Percentiles rank a stretch among this genome's conserved stretches.
These are phyloP conservation scores for Chimonanthus salicifolius DNA, from an alignment of 164 flowering plant genomes.

Conservation along the genomic window DNA sequence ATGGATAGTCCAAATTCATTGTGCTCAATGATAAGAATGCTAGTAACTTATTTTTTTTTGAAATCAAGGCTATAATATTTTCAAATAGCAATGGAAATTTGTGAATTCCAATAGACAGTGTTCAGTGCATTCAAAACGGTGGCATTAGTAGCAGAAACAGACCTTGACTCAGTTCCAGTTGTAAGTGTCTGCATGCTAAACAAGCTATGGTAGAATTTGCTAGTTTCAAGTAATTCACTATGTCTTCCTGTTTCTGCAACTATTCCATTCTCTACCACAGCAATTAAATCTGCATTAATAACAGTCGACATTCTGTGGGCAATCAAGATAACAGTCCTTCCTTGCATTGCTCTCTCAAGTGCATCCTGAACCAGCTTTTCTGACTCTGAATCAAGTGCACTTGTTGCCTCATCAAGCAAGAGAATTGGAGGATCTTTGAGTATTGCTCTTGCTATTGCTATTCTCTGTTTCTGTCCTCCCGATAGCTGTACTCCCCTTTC, in stretches of 20 bases:
- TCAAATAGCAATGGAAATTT: not conserved
- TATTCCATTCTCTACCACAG: conserved; percentile 52
- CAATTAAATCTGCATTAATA: conserved; percentile 57
- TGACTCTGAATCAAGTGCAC: conserved; percentile 81
- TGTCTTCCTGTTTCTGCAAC: conserved; percentile 54
- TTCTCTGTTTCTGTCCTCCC: conserved; percentile 82
- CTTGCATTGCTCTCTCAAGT: conserved; percentile 62
- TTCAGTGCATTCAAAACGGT: too few relatives aligned
- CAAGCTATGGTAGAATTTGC: conserved; percentile 38
- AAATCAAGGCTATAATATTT: not conserved
- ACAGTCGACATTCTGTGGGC: conserved; percentile 75
- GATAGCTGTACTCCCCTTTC: conserved; percentile 64
- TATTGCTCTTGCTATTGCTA: conserved; percentile 79
- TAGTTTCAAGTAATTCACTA: conserved; percentile 38
- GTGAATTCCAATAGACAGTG: too few relatives aligned
- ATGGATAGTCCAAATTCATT: too few relatives aligned
- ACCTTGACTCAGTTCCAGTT: conserved; percentile 32
- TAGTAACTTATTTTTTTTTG: not conserved
- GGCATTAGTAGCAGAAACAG: conserved; percentile 4
- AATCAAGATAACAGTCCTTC: conserved; percentile 60
- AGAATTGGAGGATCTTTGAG: conserved; percentile 71
- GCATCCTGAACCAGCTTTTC: conserved; percentile 81
- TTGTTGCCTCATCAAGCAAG: conserved; percentile 80
- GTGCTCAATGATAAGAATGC: not conserved
- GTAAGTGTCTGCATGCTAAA: conserved; percentile 47